These are phyloP conservation scores for Moricandia moricandioides DNA, from an alignment of 345 rosid genomes.

Conservation along the genomic window DNA sequence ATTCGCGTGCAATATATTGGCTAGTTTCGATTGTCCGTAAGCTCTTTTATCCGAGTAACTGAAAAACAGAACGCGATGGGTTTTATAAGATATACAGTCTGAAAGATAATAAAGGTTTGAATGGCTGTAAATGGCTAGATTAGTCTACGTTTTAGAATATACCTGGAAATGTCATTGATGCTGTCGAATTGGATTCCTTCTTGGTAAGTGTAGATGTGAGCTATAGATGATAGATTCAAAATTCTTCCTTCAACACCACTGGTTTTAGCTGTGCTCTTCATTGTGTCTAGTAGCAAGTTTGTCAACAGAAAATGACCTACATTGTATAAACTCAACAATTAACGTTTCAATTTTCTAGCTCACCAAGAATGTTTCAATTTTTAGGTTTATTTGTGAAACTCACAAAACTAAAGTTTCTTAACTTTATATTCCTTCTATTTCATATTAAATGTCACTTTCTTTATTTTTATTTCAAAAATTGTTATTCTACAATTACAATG, in stretches of 20 bases:
- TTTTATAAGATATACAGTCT: not conserved
- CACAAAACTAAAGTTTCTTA: not conserved
- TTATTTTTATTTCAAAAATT: no score
- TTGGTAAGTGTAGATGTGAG: conserved; percentile 62
- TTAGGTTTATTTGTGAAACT: not conserved
- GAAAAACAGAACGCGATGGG: not conserved
- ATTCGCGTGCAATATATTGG: conserved; percentile 78
- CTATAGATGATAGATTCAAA: conserved; percentile 79
- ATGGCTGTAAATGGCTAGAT: not conserved
- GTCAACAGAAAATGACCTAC: conserved; percentile 90
- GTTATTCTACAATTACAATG: no score
- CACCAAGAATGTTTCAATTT: not conserved
- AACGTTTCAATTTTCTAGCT: not conserved
- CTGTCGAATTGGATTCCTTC: conserved; percentile 63
- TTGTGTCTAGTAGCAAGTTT: conserved; percentile 72
- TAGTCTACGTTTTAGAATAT: not conserved
- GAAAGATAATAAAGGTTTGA: not conserved
- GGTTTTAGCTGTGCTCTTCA: conserved; percentile 62
- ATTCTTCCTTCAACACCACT: conserved; percentile 82
- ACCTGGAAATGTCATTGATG: conserved; percentile 50
- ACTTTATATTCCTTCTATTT: no score
- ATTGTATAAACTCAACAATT: not conserved
- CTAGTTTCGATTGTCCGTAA: conserved; percentile 91
- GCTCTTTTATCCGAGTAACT: conserved; percentile 87
- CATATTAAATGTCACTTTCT: no score